Evolutionary conservation across 1,284 basidiomycete species (phyloP), one percentile per base, ranked within the genome.

Genomic region (Cutaneotrichosporon spelunceum): DNA sequence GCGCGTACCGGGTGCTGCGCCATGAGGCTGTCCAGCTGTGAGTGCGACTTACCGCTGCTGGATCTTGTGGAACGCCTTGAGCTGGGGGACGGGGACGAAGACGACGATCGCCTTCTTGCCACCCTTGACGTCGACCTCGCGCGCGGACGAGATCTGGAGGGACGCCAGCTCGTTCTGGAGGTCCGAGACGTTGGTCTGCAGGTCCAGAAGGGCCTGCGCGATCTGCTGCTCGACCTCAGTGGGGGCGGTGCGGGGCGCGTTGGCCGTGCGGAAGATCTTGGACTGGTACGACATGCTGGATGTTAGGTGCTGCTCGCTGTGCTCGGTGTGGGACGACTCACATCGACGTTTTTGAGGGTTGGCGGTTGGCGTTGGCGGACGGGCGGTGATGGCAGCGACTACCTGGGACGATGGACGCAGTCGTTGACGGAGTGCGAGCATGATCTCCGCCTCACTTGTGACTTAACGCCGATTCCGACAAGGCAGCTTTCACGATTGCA

Each of bases 41-140:
- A 42, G 39, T n/a, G 19, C 23, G 34, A 83, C 89, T 75, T 79
- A 97, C 94, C 95, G 90, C 80, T 88, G 88, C 84, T 99, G 96
- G 74, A 99, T 85, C 84, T 96, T 99, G 85, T 91, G 92, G 89
- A 95, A 99, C 49, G 95, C 96, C 85, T 97, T 98, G 82, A 96
- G 81, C 83, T 95, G 92, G 72, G 95, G 93, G 64, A 97, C 89
- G 68, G 96, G 96, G 62, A 99, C 94, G 77, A 99, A 99, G 81
- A 99, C 84, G 70, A 99, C 93, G 74, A 99, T 95, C 59, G 96
- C 96, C 85, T 98, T 99, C 86, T 97, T 98, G 78, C 93, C 93
- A 72, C 95, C 96, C 79, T 94, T 93, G 75, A 99, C 95, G 80
- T 99, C 96, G 74, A 99, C 89, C 83, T 99, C 96, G 78, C 92